These are phyloP conservation scores for Ascosphaera aggregata DNA, from an alignment of 2,329 filamentous ascomycete genomes.

Conservation along the genomic window DNA sequence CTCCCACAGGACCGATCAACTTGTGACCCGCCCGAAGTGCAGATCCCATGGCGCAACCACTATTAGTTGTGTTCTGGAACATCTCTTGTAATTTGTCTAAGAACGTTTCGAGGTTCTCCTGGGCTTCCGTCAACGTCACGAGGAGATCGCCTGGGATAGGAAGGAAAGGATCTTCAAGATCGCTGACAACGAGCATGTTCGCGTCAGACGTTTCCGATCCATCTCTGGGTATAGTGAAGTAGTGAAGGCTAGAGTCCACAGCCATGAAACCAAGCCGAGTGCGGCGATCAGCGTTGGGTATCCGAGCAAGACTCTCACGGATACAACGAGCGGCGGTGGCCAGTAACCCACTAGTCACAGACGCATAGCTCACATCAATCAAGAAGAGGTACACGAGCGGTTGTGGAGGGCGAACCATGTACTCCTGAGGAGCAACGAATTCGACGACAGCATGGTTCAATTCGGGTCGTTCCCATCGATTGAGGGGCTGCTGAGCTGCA, in stretches of 20 bases:
- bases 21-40: conserved; percentile 86
- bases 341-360: conserved; percentile 72
- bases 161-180: conserved; percentile 88
- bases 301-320: conserved; percentile 79
- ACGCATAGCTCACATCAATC: conserved; percentile 79
- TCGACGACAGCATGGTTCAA: conserved; percentile 94
- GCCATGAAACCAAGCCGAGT: conserved; percentile 89
- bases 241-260: conserved; percentile 83
- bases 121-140: conserved; percentile 70
- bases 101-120: conserved; percentile 78
- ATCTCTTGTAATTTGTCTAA: conserved; percentile 77
- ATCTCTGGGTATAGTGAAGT: conserved; percentile 85
- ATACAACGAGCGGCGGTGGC: conserved; percentile 87
- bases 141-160: conserved; percentile 82
- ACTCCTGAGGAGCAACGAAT: conserved; percentile 94
- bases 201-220: conserved; percentile 64
- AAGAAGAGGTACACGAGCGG: conserved; percentile 90
- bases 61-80: conserved; percentile 88
- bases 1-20: conserved; percentile 78
- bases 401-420: conserved; percentile 95
- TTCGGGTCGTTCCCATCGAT: conserved; percentile 79
- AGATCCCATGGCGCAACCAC: conserved; percentile 81
- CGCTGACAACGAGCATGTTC: conserved; percentile 81
- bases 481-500: conserved; percentile 68
- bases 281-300: conserved; percentile 90